These are phyloP conservation scores for Pythium insidiosum DNA, from an alignment of 352 stramenopile species.

Conservation along the genomic window DNA sequence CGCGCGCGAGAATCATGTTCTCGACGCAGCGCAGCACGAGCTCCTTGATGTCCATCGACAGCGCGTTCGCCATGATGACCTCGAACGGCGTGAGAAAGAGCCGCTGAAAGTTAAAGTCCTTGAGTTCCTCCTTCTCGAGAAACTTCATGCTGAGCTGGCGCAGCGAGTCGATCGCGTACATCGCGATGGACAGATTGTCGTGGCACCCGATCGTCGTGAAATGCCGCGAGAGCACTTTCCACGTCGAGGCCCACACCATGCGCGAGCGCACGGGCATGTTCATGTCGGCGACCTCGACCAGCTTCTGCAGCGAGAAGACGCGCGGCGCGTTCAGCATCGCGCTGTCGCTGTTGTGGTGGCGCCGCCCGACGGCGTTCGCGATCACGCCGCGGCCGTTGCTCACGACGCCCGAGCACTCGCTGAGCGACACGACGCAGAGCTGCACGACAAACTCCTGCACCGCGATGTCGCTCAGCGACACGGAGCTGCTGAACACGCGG, in stretches of 20 bases:
- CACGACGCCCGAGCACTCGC: constrained; percentile 80
- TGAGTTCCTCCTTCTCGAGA: constrained; percentile 96
- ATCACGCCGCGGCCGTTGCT: constrained; percentile 27
- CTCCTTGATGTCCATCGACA: constrained; percentile 81
- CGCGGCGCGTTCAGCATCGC: constrained; percentile 65
- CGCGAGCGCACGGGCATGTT: constrained; percentile 97
- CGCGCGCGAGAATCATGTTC: constrained; percentile 87
- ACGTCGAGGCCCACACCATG: constrained; percentile 98
- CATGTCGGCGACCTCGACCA: constrained; percentile 99
- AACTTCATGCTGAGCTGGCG: constrained; percentile 99
- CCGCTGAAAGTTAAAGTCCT: constrained; percentile 99
- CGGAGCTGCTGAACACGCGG: constrained; percentile 87
- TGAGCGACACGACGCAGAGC: constrained; percentile 87
- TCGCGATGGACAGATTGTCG: constrained; percentile 94
- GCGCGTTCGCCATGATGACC: constrained; percentile 86
- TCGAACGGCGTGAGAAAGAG: constrained; percentile 98
- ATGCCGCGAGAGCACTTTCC: constrained; percentile 94
- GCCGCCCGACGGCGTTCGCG: constrained; percentile 10
- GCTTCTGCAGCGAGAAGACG: constrained; percentile 98
- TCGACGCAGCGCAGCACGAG: constrained; percentile 89
- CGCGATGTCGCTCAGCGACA: constrained; percentile 61
- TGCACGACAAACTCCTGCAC: constrained; percentile 88
- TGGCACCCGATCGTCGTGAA: constrained; percentile 97
- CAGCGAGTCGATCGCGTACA: constrained; percentile 99
- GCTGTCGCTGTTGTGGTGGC: constrained; percentile 7